Percentiles rank a stretch among this genome's conserved stretches.
These are phyloP conservation scores for Taxillus chinensis DNA, from an alignment of 164 flowering plant genomes.

Conservation along the genomic window DNA sequence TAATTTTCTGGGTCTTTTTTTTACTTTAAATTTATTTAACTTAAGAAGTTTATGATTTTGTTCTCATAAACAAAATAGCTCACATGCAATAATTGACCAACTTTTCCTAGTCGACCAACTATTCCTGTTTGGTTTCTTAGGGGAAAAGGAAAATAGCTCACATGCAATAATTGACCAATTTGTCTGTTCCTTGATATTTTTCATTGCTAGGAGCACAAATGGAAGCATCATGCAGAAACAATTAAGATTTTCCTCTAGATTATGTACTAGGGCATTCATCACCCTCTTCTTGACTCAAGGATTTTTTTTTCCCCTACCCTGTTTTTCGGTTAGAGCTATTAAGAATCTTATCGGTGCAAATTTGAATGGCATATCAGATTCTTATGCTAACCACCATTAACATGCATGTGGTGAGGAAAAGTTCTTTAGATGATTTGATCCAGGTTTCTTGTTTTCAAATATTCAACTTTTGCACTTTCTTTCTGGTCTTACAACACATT, in stretches of 20 bases:
- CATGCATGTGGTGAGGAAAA: conserved; percentile 87
- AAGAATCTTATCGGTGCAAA: conserved; percentile 95
- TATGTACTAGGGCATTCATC: background rate
- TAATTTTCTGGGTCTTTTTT: no score
- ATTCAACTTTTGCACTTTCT: conserved; percentile 8
- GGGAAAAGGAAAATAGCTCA: no score
- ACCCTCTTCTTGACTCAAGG: background rate
- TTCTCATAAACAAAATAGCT: no score
- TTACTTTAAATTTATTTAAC: no score
- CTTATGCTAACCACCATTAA: conserved; percentile 95
- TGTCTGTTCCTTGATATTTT: background rate
- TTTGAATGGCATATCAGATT: conserved; percentile 97
- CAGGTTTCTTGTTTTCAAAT: background rate
- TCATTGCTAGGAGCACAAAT: background rate
- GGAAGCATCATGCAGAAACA: background rate
- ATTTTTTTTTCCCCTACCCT: background rate
- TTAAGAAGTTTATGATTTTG: no score
- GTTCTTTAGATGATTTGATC: conserved; percentile 66
- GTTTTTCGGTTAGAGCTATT: conserved; percentile 58
- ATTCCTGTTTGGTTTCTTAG: no score
- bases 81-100: no score
- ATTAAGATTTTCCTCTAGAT: background rate
- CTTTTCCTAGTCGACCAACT: no score
- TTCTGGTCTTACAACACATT: no score
- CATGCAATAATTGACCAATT: no score